Evolutionary conservation across 441 rosid species (phyloP).

Genomic region (Lepidium campestre): DNA sequence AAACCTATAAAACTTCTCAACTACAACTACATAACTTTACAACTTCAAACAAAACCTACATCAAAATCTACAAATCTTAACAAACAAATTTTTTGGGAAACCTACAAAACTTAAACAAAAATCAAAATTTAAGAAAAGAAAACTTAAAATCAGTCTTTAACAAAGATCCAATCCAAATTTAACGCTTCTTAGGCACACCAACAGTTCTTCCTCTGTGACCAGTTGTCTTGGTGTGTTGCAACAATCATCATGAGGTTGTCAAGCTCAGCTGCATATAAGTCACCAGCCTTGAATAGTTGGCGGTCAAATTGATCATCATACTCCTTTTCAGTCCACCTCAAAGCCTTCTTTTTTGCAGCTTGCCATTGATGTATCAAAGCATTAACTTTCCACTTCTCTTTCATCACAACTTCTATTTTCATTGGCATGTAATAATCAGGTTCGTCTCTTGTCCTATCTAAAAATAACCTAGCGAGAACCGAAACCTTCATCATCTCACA

Average conservation of each 20-base stretch:
- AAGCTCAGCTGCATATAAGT: constrained; percentile 73
- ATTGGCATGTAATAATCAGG: not conserved
- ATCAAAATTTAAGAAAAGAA: no score
- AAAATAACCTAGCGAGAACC: not conserved
- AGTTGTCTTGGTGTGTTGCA: constrained; percentile 94
- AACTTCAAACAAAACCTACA: no score
- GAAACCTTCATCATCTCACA: not conserved
- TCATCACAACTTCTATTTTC: not conserved
- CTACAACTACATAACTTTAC: no score
- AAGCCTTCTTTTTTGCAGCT: not conserved
- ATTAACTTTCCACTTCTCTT: not conserved
- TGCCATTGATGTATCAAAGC: not conserved
- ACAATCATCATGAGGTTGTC: constrained; percentile 89
- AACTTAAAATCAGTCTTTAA: not conserved
- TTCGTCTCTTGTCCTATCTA: not conserved
- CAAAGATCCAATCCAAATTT: constrained; percentile 3
- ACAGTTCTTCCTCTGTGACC: constrained; percentile 94
- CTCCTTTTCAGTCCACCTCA: not conserved
- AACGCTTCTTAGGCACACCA: constrained; percentile 87
- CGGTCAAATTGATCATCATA: not conserved
- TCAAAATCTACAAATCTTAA: no score
- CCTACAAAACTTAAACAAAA: no score
- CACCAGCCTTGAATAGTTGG: constrained; percentile 63
- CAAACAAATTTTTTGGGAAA: no score
- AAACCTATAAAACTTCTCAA: no score